phyloP scores from a whole-genome alignment of 306 rosid genomes.

The Lablab purpureus region DNA sequence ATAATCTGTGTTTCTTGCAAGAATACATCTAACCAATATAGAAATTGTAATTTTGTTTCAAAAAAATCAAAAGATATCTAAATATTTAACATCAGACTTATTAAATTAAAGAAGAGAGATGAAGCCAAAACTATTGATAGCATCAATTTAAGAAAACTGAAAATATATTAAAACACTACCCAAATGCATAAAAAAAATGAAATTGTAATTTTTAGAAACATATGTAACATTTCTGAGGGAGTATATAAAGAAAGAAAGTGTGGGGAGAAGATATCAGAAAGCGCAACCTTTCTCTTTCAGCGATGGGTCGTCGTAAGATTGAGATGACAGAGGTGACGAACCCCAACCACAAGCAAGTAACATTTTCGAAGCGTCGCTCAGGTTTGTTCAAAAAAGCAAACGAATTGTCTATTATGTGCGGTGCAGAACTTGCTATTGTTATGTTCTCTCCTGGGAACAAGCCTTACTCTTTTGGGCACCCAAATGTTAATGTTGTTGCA shows the following conservation, averaged over 20 bases:
- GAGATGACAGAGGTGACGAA: neutral
- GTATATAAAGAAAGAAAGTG: neutral
- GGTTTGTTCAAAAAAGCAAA: neutral
- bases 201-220: neutral
- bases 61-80: no score
- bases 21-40: neutral
- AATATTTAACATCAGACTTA: neutral
- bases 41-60: neutral
- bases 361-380: neutral
- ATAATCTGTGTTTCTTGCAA: neutral
- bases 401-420: neutral
- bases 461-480: neutral
- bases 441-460: neutral
- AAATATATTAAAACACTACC: neutral
- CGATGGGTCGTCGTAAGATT: neutral
- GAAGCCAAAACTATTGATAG: neutral
- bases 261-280: neutral
- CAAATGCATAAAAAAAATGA: neutral
- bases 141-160: neutral
- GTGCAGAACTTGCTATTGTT: neutral
- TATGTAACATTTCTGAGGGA: no score
- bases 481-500: neutral
- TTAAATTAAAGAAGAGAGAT: neutral
- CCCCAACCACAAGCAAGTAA: neutral
- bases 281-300: neutral